Conservation (phyloP, 2,329 filamentous ascomycete genomes). For the Xylaria polymorpha region DNA sequence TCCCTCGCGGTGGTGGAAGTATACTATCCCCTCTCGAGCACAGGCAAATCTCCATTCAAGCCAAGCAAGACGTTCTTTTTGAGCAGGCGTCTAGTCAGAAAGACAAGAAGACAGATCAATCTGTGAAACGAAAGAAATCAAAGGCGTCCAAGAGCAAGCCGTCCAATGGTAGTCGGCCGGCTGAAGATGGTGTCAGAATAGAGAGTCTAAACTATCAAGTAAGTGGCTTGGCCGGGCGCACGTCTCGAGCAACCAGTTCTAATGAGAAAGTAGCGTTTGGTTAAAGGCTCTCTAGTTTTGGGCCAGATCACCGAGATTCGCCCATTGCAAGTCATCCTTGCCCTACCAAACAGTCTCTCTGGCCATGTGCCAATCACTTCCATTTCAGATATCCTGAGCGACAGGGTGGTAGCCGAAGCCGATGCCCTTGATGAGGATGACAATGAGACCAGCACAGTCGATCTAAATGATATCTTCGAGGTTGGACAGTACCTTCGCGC, state of each 20-base stretch:
- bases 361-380: slow-evolving; percentile 92
- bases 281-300: slow-evolving; percentile 86
- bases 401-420: slow-evolving; percentile 77
- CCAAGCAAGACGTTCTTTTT: slow-evolving; percentile 89
- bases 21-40: slow-evolving; percentile 92
- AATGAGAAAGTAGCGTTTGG: slow-evolving; percentile 81
- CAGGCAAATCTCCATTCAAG: slow-evolving; percentile 95
- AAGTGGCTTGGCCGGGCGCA: slow-evolving; percentile 46
- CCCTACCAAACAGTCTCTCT: slow-evolving; percentile 90
- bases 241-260: slow-evolving; percentile 43
- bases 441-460: slow-evolving; percentile 70
- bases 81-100: slow-evolving; percentile 76
- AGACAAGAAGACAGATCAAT: slow-evolving; percentile 57
- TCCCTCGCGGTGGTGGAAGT: slow-evolving; percentile 91
- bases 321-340: slow-evolving; percentile 79
- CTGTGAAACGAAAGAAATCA: slow-evolving; percentile 65
- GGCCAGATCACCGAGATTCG: slow-evolving; percentile 88
- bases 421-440: slow-evolving; percentile 67
- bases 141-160: slow-evolving; percentile 66
- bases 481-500: slow-evolving; percentile 90
- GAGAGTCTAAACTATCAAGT: slow-evolving; percentile 93
- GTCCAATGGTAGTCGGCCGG: slow-evolving; percentile 64
- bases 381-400: slow-evolving; percentile 83
- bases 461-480: slow-evolving; percentile 79
- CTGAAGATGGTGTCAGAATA: slow-evolving; percentile 73